Percentiles rank a stretch among this genome's conserved stretches.
Evolutionary conservation across 108 stramenopile species (phyloP).

Genomic region (Cyclotella cryptica): DNA sequence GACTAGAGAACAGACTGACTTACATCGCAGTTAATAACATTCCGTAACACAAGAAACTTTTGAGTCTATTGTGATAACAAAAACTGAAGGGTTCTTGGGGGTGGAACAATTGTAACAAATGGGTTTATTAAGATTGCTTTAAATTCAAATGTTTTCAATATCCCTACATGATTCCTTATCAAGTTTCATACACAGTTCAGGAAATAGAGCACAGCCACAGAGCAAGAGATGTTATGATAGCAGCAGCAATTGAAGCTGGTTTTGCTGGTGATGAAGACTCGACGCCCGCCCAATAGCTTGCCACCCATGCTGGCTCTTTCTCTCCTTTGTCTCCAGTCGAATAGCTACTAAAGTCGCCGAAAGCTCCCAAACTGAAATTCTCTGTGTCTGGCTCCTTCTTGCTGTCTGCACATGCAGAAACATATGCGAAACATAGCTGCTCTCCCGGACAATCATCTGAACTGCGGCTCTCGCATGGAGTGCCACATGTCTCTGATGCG

Average conservation of each 20-base stretch:
- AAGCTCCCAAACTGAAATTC: not conserved
- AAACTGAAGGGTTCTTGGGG: too few relatives aligned
- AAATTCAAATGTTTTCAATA: not conserved
- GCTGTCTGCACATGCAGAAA: conserved; percentile 27
- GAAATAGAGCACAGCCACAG: conserved; percentile 1
- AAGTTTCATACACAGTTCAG: not conserved
- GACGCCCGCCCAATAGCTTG: conserved; percentile 11
- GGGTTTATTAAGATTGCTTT: not conserved
- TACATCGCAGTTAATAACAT: too few relatives aligned
- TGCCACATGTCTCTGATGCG: conserved; percentile 35
- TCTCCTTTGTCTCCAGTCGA: not conserved
- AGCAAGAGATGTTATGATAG: not conserved
- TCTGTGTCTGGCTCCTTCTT: not conserved
- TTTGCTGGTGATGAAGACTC: conserved; percentile 3
- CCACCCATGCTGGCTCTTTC: conserved; percentile 21
- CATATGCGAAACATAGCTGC: conserved; percentile 45
- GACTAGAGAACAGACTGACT: too few relatives aligned
- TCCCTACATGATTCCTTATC: not conserved
- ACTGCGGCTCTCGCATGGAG: conserved; percentile 19
- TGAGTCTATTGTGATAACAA: too few relatives aligned
- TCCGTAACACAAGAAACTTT: too few relatives aligned
- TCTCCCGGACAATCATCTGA: conserved; percentile 36
- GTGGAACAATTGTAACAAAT: not conserved
- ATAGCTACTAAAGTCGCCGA: conserved; percentile 13
- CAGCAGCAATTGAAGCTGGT: conserved; percentile 11